Evolutionary conservation across 306 rosid species (phyloP).

Genomic region (Cercis canadensis): DNA sequence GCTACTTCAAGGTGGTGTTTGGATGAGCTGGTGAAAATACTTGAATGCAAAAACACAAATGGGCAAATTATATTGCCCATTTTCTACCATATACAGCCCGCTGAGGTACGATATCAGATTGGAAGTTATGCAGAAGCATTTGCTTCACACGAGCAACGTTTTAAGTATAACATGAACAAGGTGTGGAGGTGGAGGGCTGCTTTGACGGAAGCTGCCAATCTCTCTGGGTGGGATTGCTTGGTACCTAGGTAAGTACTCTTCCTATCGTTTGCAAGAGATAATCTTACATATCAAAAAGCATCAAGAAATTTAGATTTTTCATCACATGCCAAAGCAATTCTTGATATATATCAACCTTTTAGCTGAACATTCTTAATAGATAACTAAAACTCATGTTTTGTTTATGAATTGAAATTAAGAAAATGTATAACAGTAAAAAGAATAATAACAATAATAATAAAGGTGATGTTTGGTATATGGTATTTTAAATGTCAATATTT

Average conservation of each 20-base stretch:
- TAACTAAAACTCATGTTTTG: no score
- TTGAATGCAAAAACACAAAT: slow-evolving; percentile 23
- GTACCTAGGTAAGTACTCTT: slow-evolving; percentile 40
- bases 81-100: slow-evolving; percentile 34
- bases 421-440: no score
- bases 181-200: slow-evolving; percentile 34
- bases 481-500: no score
- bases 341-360: no score
- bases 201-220: slow-evolving; percentile 38
- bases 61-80: slow-evolving; percentile 35
- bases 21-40: slow-evolving; percentile 37
- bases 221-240: slow-evolving; percentile 44
- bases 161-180: not conserved
- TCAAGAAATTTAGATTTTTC: no score
- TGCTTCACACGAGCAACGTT: slow-evolving; percentile 16
- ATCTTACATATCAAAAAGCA: no score
- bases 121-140: slow-evolving; percentile 32
- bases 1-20: slow-evolving; percentile 41
- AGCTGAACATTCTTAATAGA: no score
- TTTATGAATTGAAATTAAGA: no score
- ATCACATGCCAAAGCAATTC: no score
- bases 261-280: no score
- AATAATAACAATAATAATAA: no score
- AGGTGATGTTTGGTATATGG: no score
- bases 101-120: slow-evolving; percentile 34